These are phyloP conservation scores for Alternaria hordeiaustralica DNA, from an alignment of 2,329 filamentous ascomycete species.

Conservation along the genomic window DNA sequence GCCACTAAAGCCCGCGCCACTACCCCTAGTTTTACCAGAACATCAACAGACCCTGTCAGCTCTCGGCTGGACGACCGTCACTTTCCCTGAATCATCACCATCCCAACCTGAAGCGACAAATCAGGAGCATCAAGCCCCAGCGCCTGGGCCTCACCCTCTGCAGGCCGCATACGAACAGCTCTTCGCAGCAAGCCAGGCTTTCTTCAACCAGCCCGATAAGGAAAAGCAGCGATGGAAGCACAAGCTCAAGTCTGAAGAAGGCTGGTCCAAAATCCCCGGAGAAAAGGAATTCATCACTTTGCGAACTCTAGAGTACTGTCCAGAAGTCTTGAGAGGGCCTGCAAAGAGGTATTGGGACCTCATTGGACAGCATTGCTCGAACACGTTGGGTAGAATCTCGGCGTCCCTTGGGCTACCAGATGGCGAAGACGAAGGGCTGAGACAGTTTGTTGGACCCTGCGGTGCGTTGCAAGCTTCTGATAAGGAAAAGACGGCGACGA, in stretches of 20 bases:
- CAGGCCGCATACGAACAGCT: slow-evolving; percentile 38
- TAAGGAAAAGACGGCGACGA: slow-evolving; percentile 39
- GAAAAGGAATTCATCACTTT: slow-evolving; percentile 51
- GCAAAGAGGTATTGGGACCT: slow-evolving; percentile 44
- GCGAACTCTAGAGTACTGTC: slow-evolving; percentile 39
- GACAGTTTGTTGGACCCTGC: slow-evolving; percentile 37
- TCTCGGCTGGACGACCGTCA: slow-evolving; percentile 47
- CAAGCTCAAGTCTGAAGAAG: slow-evolving; percentile 45
- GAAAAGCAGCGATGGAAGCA: slow-evolving; percentile 43
- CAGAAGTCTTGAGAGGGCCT: slow-evolving; percentile 36
- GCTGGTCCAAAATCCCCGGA: slow-evolving; percentile 43
- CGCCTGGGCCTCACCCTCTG: slow-evolving; percentile 33
- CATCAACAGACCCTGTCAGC: slow-evolving; percentile 39
- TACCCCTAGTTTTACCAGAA: slow-evolving; percentile 42
- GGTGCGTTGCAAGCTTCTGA: slow-evolving; percentile 26
- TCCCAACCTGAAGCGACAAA: neutral
- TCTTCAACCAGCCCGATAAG: slow-evolving; percentile 36
- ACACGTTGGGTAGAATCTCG: slow-evolving; percentile 32
- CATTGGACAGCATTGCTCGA: slow-evolving; percentile 35
- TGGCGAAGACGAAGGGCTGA: slow-evolving; percentile 21
- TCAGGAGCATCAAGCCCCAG: neutral
- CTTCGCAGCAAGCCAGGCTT: slow-evolving; percentile 38
- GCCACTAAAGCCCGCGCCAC: slow-evolving; percentile 28
- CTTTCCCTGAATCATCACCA: slow-evolving; percentile 29
- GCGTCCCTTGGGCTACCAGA: slow-evolving; percentile 26